These are phyloP conservation scores for Microbotryum saponariae DNA, from an alignment of 1,284 basidiomycete genomes.

Conservation along the genomic window DNA sequence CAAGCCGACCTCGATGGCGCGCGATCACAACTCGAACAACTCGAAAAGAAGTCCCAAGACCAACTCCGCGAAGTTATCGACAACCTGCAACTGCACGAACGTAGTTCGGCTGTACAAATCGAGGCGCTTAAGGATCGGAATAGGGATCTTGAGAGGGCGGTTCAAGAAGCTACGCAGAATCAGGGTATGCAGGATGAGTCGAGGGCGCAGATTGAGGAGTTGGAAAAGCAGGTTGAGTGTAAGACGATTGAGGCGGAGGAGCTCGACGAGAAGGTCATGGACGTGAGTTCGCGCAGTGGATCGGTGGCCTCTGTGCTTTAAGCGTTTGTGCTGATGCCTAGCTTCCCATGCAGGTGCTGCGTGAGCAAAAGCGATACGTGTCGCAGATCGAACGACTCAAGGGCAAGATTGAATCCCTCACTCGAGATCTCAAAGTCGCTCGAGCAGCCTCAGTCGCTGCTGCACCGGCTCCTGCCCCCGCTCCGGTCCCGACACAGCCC, in stretches of 20 bases:
- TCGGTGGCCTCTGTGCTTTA: too few species aligned
- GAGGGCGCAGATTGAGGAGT: constrained; percentile 11
- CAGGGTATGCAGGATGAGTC: background rate
- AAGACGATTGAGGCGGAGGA: constrained; percentile 25
- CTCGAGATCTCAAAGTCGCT: constrained; percentile 22
- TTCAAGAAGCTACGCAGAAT: background rate
- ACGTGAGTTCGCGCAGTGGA: background rate
- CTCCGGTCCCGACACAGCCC: background rate
- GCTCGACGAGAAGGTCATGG: constrained; percentile 28
- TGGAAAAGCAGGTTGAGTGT: constrained; percentile 15
- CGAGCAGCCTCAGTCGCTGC: constrained; percentile 9
- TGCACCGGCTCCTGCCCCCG: background rate
- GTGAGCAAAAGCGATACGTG: constrained; percentile 20
- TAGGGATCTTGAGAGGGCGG: background rate
- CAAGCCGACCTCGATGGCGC: background rate
- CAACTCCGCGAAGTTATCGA: too few species aligned
- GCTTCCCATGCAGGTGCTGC: constrained; percentile 14
- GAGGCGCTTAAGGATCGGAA: constrained; percentile 6
- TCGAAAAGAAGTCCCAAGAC: background rate
- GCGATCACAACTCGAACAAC: constrained; percentile 1
- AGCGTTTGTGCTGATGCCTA: too few species aligned
- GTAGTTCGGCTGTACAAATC: constrained; percentile 14
- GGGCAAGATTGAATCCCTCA: constrained; percentile 19
- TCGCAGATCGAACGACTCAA: constrained; percentile 27
- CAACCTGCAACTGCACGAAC: background rate